Evolutionary conservation across 108 stramenopile genomes (phyloP).

Genomic region (Cyclotella atomus): DNA sequence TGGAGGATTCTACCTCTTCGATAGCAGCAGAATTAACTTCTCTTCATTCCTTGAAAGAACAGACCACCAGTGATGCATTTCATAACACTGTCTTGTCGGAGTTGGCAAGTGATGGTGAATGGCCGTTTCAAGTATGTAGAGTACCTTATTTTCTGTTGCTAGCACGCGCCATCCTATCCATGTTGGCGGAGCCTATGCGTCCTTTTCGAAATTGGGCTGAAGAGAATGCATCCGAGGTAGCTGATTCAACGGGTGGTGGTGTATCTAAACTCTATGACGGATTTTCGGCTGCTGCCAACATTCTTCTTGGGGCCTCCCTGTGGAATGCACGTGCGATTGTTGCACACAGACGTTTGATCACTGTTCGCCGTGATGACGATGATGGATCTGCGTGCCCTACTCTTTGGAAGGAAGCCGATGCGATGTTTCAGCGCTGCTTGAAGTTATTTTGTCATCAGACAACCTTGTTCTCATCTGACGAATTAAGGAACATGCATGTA

Average conservation of each 20-base stretch:
- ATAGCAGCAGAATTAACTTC: conserved; percentile 15
- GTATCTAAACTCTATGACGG: neutral
- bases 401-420: conserved; percentile 60
- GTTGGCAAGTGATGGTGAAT: conserved; percentile 71
- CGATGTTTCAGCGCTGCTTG: conserved; percentile 32
- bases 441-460: conserved; percentile 12
- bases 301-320: conserved; percentile 30
- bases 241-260: neutral
- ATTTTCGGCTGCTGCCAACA: conserved; percentile 33
- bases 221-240: neutral
- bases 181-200: conserved; percentile 54
- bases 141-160: conserved; percentile 75
- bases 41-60: conserved; percentile 17
- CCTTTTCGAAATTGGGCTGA: conserved; percentile 33
- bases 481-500: conserved; percentile 17
- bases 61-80: conserved; percentile 41
- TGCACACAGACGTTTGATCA: conserved; percentile 74
- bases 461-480: neutral
- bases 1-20: neutral
- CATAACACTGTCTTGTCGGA: conserved; percentile 77
- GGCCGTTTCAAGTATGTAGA: conserved; percentile 72
- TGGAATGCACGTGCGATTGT: conserved; percentile 78
- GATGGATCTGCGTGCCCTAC: conserved; percentile 61
- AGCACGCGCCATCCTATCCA: conserved; percentile 67
- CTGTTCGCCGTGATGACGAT: conserved; percentile 52